Evolutionary conservation across 805 yeast species (phyloP), one percentile per base, ranked within the genome.

Genomic region (Barnettozyma populi): DNA sequence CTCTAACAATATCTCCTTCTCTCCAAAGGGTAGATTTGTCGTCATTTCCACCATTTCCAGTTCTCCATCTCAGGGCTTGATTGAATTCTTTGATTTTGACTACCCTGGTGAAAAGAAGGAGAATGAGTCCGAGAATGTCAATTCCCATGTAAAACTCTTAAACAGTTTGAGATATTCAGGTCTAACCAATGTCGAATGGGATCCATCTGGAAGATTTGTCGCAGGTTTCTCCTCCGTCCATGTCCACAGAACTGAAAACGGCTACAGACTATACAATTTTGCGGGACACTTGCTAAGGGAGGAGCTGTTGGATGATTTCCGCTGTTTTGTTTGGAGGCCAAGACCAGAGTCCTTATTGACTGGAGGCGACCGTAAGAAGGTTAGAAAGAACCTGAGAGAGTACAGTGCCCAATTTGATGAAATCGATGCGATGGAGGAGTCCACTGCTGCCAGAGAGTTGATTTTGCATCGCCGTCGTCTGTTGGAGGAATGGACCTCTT

Each of bases 301-400:
- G 59, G 96, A 90, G 62, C 67, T 76, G 21, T 67, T 87, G 52
- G 94, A 87, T 59, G 86, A 83, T 47, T 89, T 94, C 79, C 86
- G 82, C 70, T 90, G 86, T 52, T 87, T 92, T 61, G 74, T 80
- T 52, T 94, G 99, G 99, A 86, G 99, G 75, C 98, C 98, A 61
- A 84, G 99, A 72, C 99, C 99, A 44, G 79, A 78, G 18, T 76
- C 90, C 2, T 68, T 83, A 55, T 79, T 94, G 63, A 73, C 82
- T 52, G 80, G 83, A 59, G 84, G 80, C 56, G 95, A 88, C 67
- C 80, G 80, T 74, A 88, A 89, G 84, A 85, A 84, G 76, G 89
- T 94, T 53, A 80, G 88, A 74, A 86, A 87, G 85, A 85, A 85
- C 72, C 72, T 92, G 73, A 80, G 84, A 65, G 92, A 87, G 69